These are phyloP conservation scores for Artemisia tridentata DNA, from an alignment of 129 eudicot species.

Conservation along the genomic window DNA sequence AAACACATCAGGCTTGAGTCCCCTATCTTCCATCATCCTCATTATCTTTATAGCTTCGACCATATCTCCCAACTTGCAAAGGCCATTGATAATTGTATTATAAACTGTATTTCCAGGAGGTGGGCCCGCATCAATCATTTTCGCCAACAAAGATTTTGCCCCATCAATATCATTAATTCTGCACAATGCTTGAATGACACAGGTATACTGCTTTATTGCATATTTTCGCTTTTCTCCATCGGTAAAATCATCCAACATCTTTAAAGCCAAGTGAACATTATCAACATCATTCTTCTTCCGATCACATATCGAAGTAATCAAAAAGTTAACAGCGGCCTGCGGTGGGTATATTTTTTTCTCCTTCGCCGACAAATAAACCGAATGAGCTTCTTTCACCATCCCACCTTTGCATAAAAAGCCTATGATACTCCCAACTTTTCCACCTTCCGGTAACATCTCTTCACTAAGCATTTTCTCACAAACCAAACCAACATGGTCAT, in stretches of 20 bases:
- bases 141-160: slow-evolving; percentile 56
- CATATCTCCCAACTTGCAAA: slow-evolving; percentile 62
- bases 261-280: slow-evolving; percentile 51
- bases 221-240: slow-evolving; percentile 41
- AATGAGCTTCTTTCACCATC: slow-evolving; percentile 71
- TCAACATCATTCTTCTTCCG: slow-evolving; percentile 38
- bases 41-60: slow-evolving; percentile 49
- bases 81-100: slow-evolving; percentile 56
- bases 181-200: slow-evolving; percentile 66
- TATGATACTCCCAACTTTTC: slow-evolving; percentile 55
- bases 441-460: slow-evolving; percentile 46
- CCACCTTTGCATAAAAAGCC: slow-evolving; percentile 56
- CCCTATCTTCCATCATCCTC: slow-evolving; percentile 67
- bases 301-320: slow-evolving; percentile 60
- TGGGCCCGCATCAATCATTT: slow-evolving; percentile 75
- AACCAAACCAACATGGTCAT: slow-evolving; percentile 55
- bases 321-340: slow-evolving; percentile 42
- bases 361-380: slow-evolving; percentile 63
- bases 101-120: slow-evolving; percentile 87
- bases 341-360: slow-evolving; percentile 46
- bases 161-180: slow-evolving; percentile 49
- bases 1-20: slow-evolving; percentile 82
- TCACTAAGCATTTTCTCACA: slow-evolving; percentile 64
- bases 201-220: slow-evolving; percentile 57
- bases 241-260: slow-evolving; percentile 56